Conservation (phyloP, 345 rosid species). For the Populus deltoides region DNA sequence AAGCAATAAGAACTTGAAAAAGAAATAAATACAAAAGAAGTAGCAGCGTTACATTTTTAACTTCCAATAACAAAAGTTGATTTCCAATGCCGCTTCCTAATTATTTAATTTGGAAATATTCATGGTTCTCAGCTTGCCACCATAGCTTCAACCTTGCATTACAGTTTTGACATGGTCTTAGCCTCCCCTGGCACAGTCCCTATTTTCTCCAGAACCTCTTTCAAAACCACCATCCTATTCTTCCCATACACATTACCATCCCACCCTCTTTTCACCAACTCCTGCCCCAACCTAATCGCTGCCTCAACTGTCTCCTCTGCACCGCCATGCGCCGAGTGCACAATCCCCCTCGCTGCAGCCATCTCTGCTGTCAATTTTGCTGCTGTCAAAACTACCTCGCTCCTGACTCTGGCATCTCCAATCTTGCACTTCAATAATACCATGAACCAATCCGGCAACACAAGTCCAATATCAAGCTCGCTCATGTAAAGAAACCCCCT, state of each 20-base stretch:
- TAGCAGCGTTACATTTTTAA: no score
- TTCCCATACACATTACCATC: conserved; percentile 19
- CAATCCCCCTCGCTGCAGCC: conserved; percentile 19
- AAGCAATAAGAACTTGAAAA: no score
- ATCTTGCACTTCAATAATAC: conserved; percentile 21
- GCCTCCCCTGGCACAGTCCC: background rate
- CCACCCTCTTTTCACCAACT: conserved; percentile 21
- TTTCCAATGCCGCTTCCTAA: no score
- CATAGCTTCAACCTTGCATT: background rate
- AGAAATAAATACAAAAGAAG: no score
- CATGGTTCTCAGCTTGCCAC: no score
- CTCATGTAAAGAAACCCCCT: conserved; percentile 33
- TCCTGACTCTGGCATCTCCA: conserved; percentile 7
- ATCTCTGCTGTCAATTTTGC: conserved; percentile 20
- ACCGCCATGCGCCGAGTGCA: conserved; percentile 12
- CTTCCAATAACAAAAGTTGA: no score
- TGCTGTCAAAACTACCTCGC: conserved; percentile 19
- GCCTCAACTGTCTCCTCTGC: conserved; percentile 23
- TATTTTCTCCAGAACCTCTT: conserved; percentile 3
- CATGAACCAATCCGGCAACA: conserved; percentile 21
- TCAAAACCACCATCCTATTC: conserved; percentile 19
- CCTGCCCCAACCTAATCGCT: conserved; percentile 22
- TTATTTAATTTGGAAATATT: no score
- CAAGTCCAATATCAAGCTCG: conserved; percentile 25
- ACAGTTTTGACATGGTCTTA: background rate